Evolutionary conservation across 1,284 basidiomycete species (phyloP).

Genomic region (Puccinia hordei): DNA sequence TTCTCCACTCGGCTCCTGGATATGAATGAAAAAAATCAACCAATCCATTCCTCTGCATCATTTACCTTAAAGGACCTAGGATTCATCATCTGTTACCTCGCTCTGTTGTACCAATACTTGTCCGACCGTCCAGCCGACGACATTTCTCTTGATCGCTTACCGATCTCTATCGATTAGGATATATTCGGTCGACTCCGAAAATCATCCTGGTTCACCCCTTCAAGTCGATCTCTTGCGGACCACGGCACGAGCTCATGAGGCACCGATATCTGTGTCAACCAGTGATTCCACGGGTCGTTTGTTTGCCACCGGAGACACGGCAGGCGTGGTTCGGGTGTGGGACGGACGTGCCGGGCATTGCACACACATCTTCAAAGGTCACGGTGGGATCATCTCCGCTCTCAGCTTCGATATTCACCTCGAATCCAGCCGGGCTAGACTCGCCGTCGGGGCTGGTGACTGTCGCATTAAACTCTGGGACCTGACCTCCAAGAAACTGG

Average conservation of each 20-base stretch:
- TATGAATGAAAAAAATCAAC: neutral
- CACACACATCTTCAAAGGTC: constrained; percentile 93
- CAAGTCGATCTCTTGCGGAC: constrained; percentile 13
- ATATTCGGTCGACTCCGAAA: constrained; percentile 61
- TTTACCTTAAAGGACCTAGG: constrained; percentile 57
- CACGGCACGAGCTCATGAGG: constrained; percentile 76
- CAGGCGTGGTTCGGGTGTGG: constrained; percentile 97
- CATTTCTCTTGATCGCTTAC: constrained; percentile 59
- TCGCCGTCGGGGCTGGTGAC: constrained; percentile 63
- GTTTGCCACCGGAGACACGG: constrained; percentile 90
- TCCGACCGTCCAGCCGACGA: constrained; percentile 53
- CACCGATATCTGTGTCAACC: constrained; percentile 85
- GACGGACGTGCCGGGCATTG: constrained; percentile 82
- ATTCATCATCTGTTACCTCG: constrained; percentile 64
- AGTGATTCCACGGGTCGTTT: constrained; percentile 84
- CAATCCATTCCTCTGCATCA: neutral
- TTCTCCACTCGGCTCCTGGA: constrained; percentile 22
- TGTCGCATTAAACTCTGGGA: constrained; percentile 87
- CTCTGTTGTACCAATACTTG: constrained; percentile 58
- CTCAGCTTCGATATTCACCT: constrained; percentile 69
- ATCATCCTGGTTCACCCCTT: constrained; percentile 41
- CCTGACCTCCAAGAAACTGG: constrained; percentile 65
- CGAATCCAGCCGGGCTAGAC: constrained; percentile 50
- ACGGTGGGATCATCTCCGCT: constrained; percentile 91
- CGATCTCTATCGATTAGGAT: constrained; percentile 63